Evolutionary conservation across 2,329 filamentous ascomycete genomes (phyloP), one percentile per base, ranked within the genome.

Genomic region (Fusarium gaditjirri): DNA sequence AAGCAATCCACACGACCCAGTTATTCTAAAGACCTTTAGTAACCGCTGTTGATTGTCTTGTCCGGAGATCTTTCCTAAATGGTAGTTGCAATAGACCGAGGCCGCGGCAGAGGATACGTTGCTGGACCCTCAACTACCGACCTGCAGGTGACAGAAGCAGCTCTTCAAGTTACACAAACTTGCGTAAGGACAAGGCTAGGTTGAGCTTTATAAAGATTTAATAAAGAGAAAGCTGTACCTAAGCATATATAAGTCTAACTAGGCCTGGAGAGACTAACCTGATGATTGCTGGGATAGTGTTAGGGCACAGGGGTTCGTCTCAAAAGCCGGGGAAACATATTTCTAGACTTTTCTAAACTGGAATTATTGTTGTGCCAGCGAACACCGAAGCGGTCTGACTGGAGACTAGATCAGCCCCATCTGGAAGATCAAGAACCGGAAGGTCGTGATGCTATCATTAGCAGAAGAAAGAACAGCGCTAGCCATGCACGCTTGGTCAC

Each of bases 191-290:
- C 10, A 33, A 49, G 11, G 11, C 29, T 35, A 21, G 10, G 11
- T 6, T 27, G 6, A 41, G 8, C 4, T 3, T 14, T 9, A 17
- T 8, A 3, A 21, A 14, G 6, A 16, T 36, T 2, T 5, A 6
- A 19, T 2, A 14, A 4, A 21, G n/a, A 25, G 13, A 14, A 11
- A 25, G 12, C 6, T 27, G 3, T 11, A 5, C 11, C 29, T 4
- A 13, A 5, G 13, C 21, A 13, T 9, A 17, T 19, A 9, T 6
- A 16, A 25, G 16, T 3, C 3, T 2, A 1, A 16, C 9, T 27
- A 19, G 1, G 5, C 23, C n/a, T 14, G 4, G 5, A 21, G 17
- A 21, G 12, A 36, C 13, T 21, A 17, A 38, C 17, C 2, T 23
- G 4, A 4, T 4, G 11, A 16, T 38, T 36, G 5, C 31, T 36